Base-by-base conservation (phyloP, 2,329 filamentous ascomycete genomes). In the Venturia carpophila region DNA sequence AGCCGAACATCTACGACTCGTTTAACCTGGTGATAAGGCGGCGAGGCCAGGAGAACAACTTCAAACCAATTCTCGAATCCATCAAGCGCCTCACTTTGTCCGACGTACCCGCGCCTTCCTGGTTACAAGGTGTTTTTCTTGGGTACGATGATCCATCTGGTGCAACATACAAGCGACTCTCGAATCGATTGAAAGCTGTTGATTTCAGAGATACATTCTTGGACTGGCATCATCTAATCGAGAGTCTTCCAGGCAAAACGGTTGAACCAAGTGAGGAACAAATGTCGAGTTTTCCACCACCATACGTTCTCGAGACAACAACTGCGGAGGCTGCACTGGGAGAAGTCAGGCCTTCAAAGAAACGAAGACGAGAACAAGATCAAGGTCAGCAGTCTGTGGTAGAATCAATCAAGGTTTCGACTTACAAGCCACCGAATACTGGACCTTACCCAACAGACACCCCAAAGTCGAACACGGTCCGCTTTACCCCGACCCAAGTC, bases 121-220 rank as follows among this genome's bases (percentile, higher is more conserved):
- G 94, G 94, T 81, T 99, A 55, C 91, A 96, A 71, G 94, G 97
- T 69, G 93, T 97, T 11, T 99, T 97, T 75, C 80, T 99, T n/a
- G 94, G 94, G 3, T 97, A 96, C 74, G 94, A 94, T 60, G 92
- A 99, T 75, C 93, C 94, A 66, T 84, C 91, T 39, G 88, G 90
- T 66, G 94, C 94, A 42, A 89, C 86, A 27, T 96, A 96, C 77
- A 91, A 90, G 68, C 87, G 91, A 62, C 78, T 99, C 19, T 79
- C 89, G 1, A 94, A 91, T 73, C 84, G 87, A 66, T 81, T 96
- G 68, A 86, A 86, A 71, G 90, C 84, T 65, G 80, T 99, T 64
- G 92, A 99, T 74, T 97, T 92, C 73, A 84, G 92, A 65, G 95
- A 99, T 73, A 97, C 94, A 0, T 97, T 99, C 74, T 77, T 97